A percentile compares a stretch with the other conserved stretches of the same genome.
Conservation (phyloP, 2,329 filamentous ascomycete genomes). For the Ophiobolus disseminans region DNA sequence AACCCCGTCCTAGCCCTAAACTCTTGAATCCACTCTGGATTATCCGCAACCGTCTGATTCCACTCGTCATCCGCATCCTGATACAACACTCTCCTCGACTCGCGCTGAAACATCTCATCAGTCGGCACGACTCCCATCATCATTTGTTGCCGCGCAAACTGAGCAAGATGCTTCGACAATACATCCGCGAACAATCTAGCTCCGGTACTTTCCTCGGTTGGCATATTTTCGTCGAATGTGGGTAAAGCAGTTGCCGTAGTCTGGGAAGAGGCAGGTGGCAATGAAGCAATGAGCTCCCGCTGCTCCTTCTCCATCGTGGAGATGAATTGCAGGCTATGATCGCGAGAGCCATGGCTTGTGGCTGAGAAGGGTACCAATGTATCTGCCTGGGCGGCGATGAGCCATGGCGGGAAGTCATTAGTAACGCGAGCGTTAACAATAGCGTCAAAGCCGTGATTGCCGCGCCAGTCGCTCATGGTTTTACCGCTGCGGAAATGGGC, state of each 20-base stretch:
- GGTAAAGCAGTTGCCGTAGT: not conserved
- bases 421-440: slow-evolving; percentile 52
- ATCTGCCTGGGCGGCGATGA: slow-evolving; percentile 52
- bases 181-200: slow-evolving; percentile 51
- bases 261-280: too few species aligned
- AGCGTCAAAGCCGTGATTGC: slow-evolving; percentile 57
- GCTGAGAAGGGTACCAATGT: slow-evolving; percentile 53
- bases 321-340: slow-evolving; percentile 28
- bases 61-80: slow-evolving; percentile 54
- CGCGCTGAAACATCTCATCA: slow-evolving; percentile 57
- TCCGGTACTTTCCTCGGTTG: slow-evolving; percentile 25
- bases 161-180: slow-evolving; percentile 51
- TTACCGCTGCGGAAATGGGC: slow-evolving; percentile 59
- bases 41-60: slow-evolving; percentile 46
- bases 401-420: slow-evolving; percentile 55
- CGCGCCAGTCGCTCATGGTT: slow-evolving; percentile 59
- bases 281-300: too few species aligned
- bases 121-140: slow-evolving; percentile 49
- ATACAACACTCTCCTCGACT: slow-evolving; percentile 55
- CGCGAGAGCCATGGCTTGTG: slow-evolving; percentile 32
- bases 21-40: slow-evolving; percentile 48
- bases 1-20: slow-evolving; percentile 17
- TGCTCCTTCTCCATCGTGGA: slow-evolving; percentile 14
- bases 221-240: slow-evolving; percentile 2
- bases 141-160: slow-evolving; percentile 50